Conservation (phyloP, 1,284 basidiomycete genomes). For the Puccinia triticina region DNA sequence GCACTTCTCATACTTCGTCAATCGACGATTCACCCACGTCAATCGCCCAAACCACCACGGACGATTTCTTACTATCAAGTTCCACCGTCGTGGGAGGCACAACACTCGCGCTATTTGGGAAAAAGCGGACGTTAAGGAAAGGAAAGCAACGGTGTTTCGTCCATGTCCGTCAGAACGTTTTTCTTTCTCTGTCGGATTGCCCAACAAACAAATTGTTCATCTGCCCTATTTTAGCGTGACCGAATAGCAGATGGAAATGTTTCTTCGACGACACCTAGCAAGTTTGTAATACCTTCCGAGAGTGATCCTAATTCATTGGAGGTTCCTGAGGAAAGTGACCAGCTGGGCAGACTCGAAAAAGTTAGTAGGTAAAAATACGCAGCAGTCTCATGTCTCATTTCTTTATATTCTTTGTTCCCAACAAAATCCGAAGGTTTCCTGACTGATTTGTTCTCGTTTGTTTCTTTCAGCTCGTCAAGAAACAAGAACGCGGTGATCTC, state of each 20-base stretch:
- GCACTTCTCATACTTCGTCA: constrained; percentile 72
- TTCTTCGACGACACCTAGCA: constrained; percentile 33
- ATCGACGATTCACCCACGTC: constrained; percentile 79
- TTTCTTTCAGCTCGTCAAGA: constrained; percentile 77
- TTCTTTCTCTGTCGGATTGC: not conserved
- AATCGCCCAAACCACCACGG: not conserved
- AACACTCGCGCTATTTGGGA: constrained; percentile 35
- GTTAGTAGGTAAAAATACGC: constrained; percentile 62
- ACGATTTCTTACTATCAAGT: constrained; percentile 46
- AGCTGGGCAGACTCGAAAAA: constrained; percentile 92
- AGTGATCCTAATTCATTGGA: constrained; percentile 70
- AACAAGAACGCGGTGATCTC: constrained; percentile 92
- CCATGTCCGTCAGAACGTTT: constrained; percentile 21
- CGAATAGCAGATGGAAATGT: constrained; percentile 53
- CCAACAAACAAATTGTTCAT: not conserved
- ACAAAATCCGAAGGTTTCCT: not conserved
- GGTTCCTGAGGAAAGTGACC: constrained; percentile 66
- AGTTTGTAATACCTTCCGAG: constrained; percentile 26
- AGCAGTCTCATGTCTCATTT: constrained; percentile 2
- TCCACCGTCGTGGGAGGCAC: constrained; percentile 47
- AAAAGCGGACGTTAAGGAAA: constrained; percentile 76
- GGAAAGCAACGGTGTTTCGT: constrained; percentile 86
- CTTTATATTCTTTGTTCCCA: not conserved
- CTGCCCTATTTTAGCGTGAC: constrained; percentile 52
- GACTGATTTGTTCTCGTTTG: constrained; percentile 22